Evolutionary conservation across 2,329 filamentous ascomycete species (phyloP).

Genomic region (Fusarium decemcellulare): DNA sequence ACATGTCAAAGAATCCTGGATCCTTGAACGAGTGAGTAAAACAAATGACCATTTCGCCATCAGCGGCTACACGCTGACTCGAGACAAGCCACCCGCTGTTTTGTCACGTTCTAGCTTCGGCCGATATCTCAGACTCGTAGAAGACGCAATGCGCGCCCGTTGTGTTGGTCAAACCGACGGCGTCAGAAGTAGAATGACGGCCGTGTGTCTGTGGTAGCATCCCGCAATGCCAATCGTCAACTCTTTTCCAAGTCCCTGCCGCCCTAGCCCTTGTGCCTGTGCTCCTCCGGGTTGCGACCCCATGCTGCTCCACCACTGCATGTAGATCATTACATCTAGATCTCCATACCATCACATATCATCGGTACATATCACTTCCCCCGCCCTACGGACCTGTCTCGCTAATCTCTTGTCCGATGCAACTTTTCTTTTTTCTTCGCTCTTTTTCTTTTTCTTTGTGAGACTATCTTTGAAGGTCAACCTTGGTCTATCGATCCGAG

Average conservation of each 20-base stretch:
- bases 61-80: not conserved
- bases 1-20: not conserved
- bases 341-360: slow-evolving; percentile 27
- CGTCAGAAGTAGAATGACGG: not conserved
- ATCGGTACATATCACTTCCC: slow-evolving; percentile 2
- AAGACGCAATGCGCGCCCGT: not conserved
- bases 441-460: not conserved
- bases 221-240: not conserved
- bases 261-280: slow-evolving; percentile 3
- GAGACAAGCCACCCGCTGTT: not conserved
- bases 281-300: slow-evolving; percentile 4
- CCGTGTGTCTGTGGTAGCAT: not conserved
- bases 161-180: not conserved
- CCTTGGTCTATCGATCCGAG: not conserved
- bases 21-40: not conserved
- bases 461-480: not conserved
- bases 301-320: slow-evolving; percentile 8
- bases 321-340: slow-evolving; percentile 16
- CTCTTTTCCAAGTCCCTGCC: not conserved
- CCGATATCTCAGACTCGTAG: not conserved
- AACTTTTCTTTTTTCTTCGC: slow-evolving; percentile 1
- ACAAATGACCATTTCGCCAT: not conserved
- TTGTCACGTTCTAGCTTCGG: not conserved
- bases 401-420: slow-evolving; percentile 29
- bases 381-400: slow-evolving; percentile 5